phyloP scores from a whole-genome alignment of 345 rosid genomes.

The Citrus trifoliata region DNA sequence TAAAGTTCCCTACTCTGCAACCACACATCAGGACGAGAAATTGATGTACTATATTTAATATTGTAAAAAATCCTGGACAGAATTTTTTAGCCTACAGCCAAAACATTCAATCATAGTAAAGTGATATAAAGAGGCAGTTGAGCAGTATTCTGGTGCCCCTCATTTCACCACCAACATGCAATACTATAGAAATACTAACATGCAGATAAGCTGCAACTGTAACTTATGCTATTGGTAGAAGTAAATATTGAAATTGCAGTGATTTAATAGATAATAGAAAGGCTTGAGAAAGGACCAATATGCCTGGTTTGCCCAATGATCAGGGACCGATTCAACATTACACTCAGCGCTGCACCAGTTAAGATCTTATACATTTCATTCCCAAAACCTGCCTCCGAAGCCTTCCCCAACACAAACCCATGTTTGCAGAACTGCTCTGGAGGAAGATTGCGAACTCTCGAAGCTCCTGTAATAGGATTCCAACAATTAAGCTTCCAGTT shows the following conservation, averaged over 20 bases:
- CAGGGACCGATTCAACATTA: constrained; percentile 90
- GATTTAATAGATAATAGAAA: constrained; percentile 35
- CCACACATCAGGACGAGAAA: background rate
- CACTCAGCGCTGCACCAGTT: constrained; percentile 82
- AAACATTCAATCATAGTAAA: background rate
- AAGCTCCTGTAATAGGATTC: constrained; percentile 52
- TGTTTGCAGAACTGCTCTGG: constrained; percentile 80
- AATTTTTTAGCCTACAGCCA: background rate
- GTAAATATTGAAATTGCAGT: background rate
- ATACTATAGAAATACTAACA: background rate
- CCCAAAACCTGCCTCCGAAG: constrained; percentile 97
- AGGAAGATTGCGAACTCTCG: constrained; percentile 61
- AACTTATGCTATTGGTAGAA: background rate
- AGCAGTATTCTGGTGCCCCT: background rate
- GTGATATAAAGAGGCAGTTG: background rate
- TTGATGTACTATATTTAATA: background rate
- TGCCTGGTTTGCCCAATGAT: constrained; percentile 99
- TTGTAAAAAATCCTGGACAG: background rate
- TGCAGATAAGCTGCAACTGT: background rate
- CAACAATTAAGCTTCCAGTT: background rate
- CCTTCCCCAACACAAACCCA: constrained; percentile 84
- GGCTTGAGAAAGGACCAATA: constrained; percentile 97
- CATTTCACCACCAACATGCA: background rate
- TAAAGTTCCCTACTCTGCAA: background rate
- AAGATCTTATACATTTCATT: constrained; percentile 97